Evolutionary conservation across 148 eudicot species (phyloP).

Genomic region (Arbutus unedo): DNA sequence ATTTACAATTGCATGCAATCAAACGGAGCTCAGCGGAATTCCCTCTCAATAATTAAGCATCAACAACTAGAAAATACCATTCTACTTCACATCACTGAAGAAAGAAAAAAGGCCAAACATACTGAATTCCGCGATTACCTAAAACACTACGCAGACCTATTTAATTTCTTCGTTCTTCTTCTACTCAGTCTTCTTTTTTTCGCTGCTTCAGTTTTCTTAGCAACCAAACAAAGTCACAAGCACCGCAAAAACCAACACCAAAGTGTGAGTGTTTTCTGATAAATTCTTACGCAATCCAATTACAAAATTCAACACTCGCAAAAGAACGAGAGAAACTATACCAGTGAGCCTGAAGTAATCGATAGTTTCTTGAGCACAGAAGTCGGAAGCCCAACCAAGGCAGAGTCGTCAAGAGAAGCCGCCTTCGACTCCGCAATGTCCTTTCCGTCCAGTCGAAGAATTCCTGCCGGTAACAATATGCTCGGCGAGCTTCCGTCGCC

Average conservation of each 20-base stretch:
- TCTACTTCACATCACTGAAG: not conserved
- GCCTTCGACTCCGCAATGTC: constrained; percentile 21
- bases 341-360: constrained; percentile 77
- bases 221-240: not conserved
- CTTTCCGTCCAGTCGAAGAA: constrained; percentile 39
- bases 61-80: not conserved
- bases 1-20: not conserved
- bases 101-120: not conserved
- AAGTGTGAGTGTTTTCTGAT: not conserved
- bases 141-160: not conserved
- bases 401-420: constrained; percentile 50
- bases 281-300: not conserved
- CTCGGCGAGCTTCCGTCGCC: constrained; percentile 13
- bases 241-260: not conserved
- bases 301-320: not conserved
- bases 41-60: not conserved
- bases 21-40: not conserved
- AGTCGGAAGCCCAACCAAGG: constrained; percentile 68
- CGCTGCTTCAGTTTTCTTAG: no score
- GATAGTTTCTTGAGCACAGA: constrained; percentile 63
- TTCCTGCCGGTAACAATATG: constrained; percentile 55
- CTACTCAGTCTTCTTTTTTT: not conserved
- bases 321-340: constrained; percentile 19
- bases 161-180: not conserved
- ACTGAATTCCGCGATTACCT: not conserved